A percentile compares a stretch with the other conserved stretches of the same genome.
Conservation (phyloP, 1,284 basidiomycete species). For the Marasmius tenuissimus region DNA sequence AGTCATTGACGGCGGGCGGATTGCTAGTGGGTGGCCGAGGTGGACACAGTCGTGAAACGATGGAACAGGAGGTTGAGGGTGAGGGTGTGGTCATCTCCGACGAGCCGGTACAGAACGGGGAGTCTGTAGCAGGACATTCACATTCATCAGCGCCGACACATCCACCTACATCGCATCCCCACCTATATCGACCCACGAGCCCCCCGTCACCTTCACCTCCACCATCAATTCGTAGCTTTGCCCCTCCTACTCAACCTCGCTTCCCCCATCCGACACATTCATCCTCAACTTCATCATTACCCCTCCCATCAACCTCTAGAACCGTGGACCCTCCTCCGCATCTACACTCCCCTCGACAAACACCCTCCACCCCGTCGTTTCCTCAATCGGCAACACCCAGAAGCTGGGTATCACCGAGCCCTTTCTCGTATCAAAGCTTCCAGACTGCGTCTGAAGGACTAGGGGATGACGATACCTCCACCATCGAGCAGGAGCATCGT, state of each 20-base stretch:
- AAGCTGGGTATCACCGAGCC: background rate
- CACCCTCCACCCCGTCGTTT: background rate
- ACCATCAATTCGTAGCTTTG: background rate
- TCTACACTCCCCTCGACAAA: background rate
- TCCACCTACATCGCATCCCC: background rate
- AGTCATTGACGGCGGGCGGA: constrained; percentile 6
- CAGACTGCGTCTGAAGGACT: background rate
- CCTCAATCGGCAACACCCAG: background rate
- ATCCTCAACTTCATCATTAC: background rate
- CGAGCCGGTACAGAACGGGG: background rate
- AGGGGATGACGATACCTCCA: background rate
- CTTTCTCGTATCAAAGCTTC: background rate
- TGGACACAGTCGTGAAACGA: background rate
- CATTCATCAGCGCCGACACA: background rate
- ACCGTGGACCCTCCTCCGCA: background rate
- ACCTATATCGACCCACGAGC: too few relatives aligned
- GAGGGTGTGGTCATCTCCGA: background rate
- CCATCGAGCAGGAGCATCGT: background rate
- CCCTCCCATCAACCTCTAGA: background rate
- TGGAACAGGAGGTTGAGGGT: background rate
- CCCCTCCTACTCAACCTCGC: background rate
- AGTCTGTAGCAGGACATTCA: background rate
- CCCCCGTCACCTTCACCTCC: background rate
- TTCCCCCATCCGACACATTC: background rate
- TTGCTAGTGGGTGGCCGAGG: background rate